Base-by-base conservation (phyloP, 2,329 filamentous ascomycete species). In the Podosphaera xanthii region DNA sequence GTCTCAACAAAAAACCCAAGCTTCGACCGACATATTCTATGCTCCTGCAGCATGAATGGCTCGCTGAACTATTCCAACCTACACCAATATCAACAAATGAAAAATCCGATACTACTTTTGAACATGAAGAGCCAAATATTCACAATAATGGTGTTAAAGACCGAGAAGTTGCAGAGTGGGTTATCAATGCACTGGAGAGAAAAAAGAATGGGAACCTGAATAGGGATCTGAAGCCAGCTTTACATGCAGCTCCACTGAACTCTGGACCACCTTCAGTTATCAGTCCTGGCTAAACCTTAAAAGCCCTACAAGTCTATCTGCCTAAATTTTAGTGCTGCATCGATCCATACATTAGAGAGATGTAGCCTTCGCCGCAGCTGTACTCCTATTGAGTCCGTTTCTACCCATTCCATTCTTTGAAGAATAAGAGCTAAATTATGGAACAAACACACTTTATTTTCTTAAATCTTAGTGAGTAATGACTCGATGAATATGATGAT, bases 11-110 rank as follows among this genome's bases (percentile, higher is more conserved):
- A 71, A 85, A 87, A 31, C 87, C 92, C 7, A 86, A 87, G 65
- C 80, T 94, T 61, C 82, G 92, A n/a, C 91, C 90, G n/a, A 92
- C 86, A 0, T 98, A 98, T 69, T 81, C 84, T 58, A 89, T 87
- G 76, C 79, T 98, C 4, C 77, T 98, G 9, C 82, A 87, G 66
- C 91, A 97, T 68, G 82, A 87, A 35, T 98, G 92, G 92, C 77
- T 98, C 4, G 77, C 81, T 7, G 76, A 80, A 0, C 75, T 95
- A 44, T 79, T 83, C 63, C 86, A 89, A 64, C 87, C 87, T 1
- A 85, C 81, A 1, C 87, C 89, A 61, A 72, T 77, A 0, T 83
- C 87, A 70, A 83, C 79, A 14, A 84, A 87, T 67, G 77, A 78
- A 50, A 71, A 74, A 46, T 73, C 71, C 10, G 74, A 75, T 30